Percentiles rank a stretch among this genome's conserved stretches.
Conservation (phyloP, 192 early-diverging fungal genomes). For the Gigaspora rosea region DNA sequence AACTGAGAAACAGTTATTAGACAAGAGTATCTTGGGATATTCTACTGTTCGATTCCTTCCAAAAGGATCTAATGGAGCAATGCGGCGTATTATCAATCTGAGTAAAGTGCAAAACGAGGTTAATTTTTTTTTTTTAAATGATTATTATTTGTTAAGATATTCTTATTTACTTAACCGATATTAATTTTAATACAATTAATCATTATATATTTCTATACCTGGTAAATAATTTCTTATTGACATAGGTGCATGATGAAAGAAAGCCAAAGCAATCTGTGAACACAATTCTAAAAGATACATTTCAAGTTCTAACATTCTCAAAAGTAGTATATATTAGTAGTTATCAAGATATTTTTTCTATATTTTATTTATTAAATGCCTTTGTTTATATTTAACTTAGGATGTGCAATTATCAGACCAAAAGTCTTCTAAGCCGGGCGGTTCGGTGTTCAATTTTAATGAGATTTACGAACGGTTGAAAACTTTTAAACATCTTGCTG, state of each 20-base stretch:
- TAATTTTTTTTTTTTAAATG: neutral
- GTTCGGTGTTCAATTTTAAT: conserved; percentile 3
- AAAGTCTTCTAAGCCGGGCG: neutral
- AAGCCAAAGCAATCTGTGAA: too few species aligned
- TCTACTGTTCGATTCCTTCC: too few species aligned
- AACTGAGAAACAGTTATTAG: too few species aligned
- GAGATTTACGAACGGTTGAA: neutral
- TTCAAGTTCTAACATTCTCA: neutral
- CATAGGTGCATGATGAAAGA: too few species aligned
- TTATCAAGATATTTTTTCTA: neutral
- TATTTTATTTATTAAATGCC: neutral
- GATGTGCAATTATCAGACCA: neutral
- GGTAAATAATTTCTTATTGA: neutral
- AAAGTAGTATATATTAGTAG: neutral
- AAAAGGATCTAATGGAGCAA: too few species aligned
- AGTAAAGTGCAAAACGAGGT: neutral
- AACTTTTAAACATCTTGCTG: neutral
- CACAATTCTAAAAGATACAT: neutral
- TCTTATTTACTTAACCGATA: neutral
- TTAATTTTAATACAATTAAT: neutral
- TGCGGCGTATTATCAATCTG: too few species aligned
- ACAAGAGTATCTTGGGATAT: too few species aligned
- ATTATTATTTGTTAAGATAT: neutral
- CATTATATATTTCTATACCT: too few species aligned
- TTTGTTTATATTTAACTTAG: neutral